A percentile compares a stretch with the other conserved stretches of the same genome.
Evolutionary conservation across 768 basidiomycete species (phyloP).

Genomic region (Amanita pallidorosea): DNA sequence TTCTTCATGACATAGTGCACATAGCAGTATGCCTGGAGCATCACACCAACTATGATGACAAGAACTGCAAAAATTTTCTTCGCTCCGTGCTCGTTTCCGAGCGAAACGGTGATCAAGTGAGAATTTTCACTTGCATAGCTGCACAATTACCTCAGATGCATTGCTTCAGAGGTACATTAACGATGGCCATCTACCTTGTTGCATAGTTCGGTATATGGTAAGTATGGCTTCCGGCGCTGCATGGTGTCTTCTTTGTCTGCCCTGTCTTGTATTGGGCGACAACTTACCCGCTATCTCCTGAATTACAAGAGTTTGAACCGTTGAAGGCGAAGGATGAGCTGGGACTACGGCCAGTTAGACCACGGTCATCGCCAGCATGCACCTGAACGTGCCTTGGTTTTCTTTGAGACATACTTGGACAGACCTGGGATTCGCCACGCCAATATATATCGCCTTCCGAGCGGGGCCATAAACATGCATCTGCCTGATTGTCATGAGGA

Average conservation of each 20-base stretch:
- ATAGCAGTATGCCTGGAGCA: not conserved
- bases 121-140: slow-evolving; percentile 29
- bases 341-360: not conserved
- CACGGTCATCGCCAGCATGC: not conserved
- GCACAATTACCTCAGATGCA: not conserved
- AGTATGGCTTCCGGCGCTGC: slow-evolving; percentile 22
- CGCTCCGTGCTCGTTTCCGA: slow-evolving; percentile 21
- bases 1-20: not conserved
- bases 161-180: slow-evolving; percentile 5
- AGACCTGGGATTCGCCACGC: not conserved
- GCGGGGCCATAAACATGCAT: not conserved
- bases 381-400: not conserved
- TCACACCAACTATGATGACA: not conserved
- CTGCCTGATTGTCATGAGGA: not conserved
- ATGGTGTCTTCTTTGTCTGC: not conserved
- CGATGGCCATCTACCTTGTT: slow-evolving; percentile 17
- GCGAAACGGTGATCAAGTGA: slow-evolving; percentile 23
- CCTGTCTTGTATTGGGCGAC: not conserved
- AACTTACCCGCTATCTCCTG: slow-evolving; percentile 26
- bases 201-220: slow-evolving; percentile 31
- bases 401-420: slow-evolving; percentile 2
- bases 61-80: not conserved
- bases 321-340: slow-evolving; percentile 26
- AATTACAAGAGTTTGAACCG: slow-evolving; percentile 28
- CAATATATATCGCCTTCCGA: not conserved